A percentile compares a stretch with the other conserved stretches of the same genome.
Conservation (phyloP, 2,329 filamentous ascomycete species). For the Scedosporium dehoogii region DNA sequence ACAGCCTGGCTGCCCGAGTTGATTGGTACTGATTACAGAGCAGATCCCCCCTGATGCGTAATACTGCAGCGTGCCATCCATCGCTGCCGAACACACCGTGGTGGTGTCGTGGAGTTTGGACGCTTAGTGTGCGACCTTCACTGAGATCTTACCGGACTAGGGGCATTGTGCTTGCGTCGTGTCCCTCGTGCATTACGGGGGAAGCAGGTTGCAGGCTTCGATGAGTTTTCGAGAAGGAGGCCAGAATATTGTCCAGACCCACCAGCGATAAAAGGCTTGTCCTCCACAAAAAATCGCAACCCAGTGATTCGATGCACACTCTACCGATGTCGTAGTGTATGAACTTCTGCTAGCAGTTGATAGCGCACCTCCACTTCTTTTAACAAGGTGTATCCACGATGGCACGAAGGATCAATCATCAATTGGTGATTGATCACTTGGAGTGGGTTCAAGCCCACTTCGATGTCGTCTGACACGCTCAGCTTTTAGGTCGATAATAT, state of each 20-base stretch:
- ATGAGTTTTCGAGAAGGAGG: slow-evolving; percentile 2
- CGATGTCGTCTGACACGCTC: too few species aligned
- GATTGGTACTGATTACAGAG: not conserved
- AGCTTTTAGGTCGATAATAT: not conserved
- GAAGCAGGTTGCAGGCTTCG: slow-evolving; percentile 2
- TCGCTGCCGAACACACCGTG: not conserved
- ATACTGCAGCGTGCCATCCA: not conserved
- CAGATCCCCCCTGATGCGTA: not conserved
- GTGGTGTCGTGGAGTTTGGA: not conserved
- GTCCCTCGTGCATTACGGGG: not conserved
- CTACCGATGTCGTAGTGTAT: too few species aligned
- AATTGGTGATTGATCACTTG: too few species aligned
- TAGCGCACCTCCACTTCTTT: too few species aligned
- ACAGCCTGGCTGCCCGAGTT: not conserved
- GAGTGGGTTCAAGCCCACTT: too few species aligned
- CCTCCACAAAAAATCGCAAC: slow-evolving; percentile 1
- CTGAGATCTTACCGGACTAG: not conserved
- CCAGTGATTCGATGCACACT: not conserved
- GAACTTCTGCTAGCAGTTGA: too few species aligned
- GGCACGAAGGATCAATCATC: too few species aligned
- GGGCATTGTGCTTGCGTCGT: not conserved
- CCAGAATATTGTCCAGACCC: not conserved
- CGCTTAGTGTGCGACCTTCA: not conserved
- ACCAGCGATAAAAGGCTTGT: not conserved
- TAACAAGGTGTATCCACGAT: too few species aligned